A percentile compares a stretch with the other conserved stretches of the same genome.
These are phyloP conservation scores for Saccharum hybrid DNA, from an alignment of 202 grass and related monocot genomes.

Conservation along the genomic window DNA sequence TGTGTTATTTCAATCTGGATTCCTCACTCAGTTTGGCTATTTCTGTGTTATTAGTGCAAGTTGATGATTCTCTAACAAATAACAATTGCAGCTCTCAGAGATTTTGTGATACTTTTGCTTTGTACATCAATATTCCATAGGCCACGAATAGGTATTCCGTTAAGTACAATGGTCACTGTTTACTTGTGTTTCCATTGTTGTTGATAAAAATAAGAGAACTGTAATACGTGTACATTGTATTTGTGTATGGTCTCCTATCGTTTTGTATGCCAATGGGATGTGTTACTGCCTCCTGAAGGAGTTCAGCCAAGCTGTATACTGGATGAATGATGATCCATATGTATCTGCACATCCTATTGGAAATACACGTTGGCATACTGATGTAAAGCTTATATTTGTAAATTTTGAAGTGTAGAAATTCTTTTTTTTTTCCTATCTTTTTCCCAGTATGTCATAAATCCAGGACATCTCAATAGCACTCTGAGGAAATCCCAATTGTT, in stretches of 20 bases:
- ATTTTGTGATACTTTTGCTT: background rate
- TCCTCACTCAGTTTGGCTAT: background rate
- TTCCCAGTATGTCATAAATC: slow-evolving; percentile 4
- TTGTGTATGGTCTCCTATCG: background rate
- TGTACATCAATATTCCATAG: background rate
- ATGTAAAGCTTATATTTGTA: background rate
- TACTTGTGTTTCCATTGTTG: background rate
- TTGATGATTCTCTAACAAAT: background rate
- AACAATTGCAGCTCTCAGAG: background rate
- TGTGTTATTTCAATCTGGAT: background rate
- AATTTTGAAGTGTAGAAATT: background rate
- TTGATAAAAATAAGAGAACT: background rate
- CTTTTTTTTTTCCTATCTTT: background rate
- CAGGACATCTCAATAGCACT: slow-evolving; percentile 16
- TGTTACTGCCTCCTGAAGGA: background rate
- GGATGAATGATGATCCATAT: background rate
- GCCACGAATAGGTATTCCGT: background rate
- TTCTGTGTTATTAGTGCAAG: background rate
- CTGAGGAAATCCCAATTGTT: background rate
- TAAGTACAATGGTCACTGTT: background rate
- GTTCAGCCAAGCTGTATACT: background rate
- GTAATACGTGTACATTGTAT: background rate
- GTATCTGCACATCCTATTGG: background rate
- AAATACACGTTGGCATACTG: background rate
- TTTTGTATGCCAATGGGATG: slow-evolving; percentile 8